Conservation (phyloP, 495 filamentous ascomycete species). For the Penicillium atrosanguineum region DNA sequence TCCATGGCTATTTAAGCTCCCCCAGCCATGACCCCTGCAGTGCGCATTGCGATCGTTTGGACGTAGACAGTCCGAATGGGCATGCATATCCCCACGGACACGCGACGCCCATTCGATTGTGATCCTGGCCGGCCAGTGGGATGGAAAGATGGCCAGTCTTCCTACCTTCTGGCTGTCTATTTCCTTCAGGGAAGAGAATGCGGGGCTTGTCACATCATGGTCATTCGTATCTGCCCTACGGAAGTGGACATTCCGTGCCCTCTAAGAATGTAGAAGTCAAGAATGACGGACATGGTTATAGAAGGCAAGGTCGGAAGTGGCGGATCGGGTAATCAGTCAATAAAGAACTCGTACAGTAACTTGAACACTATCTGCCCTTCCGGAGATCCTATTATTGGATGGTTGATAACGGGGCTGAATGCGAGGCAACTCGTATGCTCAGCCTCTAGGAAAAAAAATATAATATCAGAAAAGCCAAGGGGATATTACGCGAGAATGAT, state of each 20-base stretch:
- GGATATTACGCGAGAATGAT: constrained; percentile 24
- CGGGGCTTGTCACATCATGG: neutral
- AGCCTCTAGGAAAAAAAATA: constrained; percentile 3
- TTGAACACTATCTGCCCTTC: neutral
- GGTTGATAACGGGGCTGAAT: constrained; percentile 21
- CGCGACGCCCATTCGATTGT: neutral
- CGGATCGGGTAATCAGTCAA: constrained; percentile 24
- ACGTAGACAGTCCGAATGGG: neutral
- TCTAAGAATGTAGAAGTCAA: neutral
- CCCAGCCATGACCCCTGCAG: constrained; percentile 3
- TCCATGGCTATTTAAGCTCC: constrained; percentile 3
- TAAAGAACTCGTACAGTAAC: neutral
- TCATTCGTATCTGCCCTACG: neutral
- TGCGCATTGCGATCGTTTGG: constrained; percentile 4
- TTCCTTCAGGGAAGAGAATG: neutral
- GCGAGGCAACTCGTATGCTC: constrained; percentile 1
- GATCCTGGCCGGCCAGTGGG: neutral
- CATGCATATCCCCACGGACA: neutral
- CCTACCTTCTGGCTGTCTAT: neutral
- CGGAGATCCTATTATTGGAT: constrained; percentile 23
- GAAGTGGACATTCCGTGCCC: neutral
- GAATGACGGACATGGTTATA: constrained; percentile 1
- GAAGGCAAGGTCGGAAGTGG: constrained; percentile 6
- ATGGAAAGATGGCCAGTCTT: neutral
- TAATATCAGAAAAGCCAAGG: neutral